Base-by-base conservation (phyloP, 768 basidiomycete genomes). In the Tulasnella sp. region DNA sequence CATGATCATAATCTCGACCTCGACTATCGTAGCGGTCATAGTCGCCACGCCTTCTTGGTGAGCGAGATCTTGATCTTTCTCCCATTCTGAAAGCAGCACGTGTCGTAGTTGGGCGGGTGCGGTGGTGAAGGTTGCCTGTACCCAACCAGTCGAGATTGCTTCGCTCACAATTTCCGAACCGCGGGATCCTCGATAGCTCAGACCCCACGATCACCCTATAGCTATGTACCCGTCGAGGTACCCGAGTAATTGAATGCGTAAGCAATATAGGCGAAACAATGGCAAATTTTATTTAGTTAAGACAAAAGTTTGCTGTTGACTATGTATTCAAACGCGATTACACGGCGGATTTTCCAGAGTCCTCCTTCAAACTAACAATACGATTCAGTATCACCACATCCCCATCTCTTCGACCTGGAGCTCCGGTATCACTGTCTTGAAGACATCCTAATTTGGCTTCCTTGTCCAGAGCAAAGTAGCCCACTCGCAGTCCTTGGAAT, bases 401-500 rank as follows among this genome's bases (percentile, higher is more conserved):
- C 6, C 91, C 93, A 76, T 91, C 89, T 64, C 85, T 86, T 64
- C 85, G 84, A 2, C 84, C 85, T 2, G 86, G 82, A 34, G 81
- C 80, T 22, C 80, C 83, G 1, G 83, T 84, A 1, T 84, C 86
- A 6, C 84, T 82, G 78, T 90, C 88, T 17, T 90, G 88, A 37
- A 97, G 82, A 75, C 87, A 88, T 19, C 87, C 88, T 42, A 96
- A 80, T 42, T 87, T 86, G 45, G 95, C 85, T 80, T 98, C 96
- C 82, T 90, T 91, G 82, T 99, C 97, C 36, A 99, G 85, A 25
- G 93, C 88, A 81, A 99, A 99, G 85, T 98, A 99, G 2, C 92
- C 97, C 68, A 98, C 91, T 12, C 97, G 90, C 81, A 98, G 86
- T 9, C 96, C 97, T 84, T 99, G 97, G 90, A 99, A 99, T 49